A percentile compares a stretch with the other conserved stretches of the same genome.
phyloP scores from a whole-genome alignment of 805 yeast species.

The Saccharomycopsis fermentans region DNA sequence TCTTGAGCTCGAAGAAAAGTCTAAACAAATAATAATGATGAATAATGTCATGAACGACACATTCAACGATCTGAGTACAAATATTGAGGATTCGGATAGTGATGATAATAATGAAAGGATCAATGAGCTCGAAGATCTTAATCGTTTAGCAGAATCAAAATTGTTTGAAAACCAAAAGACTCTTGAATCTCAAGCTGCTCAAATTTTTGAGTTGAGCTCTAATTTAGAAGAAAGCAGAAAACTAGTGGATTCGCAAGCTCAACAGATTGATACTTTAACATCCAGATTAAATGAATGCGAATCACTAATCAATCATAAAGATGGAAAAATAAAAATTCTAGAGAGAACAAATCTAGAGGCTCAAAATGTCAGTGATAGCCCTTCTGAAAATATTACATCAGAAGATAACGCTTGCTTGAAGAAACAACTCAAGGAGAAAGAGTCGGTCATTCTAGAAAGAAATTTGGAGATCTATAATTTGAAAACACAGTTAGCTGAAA shows the following conservation, averaged over 20 bases:
- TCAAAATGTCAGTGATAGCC: not conserved
- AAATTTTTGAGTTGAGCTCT: not conserved
- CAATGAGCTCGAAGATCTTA: not conserved
- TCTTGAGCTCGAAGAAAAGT: not conserved
- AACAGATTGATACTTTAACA: slow-evolving; percentile 30
- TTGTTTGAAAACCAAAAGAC: not conserved
- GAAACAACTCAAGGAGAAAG: not conserved
- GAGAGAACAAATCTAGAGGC: not conserved
- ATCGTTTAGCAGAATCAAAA: not conserved
- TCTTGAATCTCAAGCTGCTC: not conserved
- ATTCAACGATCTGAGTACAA: not conserved
- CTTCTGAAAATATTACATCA: not conserved
- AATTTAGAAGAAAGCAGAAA: slow-evolving; percentile 18
- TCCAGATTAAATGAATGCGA: not conserved
- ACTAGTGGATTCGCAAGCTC: slow-evolving; percentile 37
- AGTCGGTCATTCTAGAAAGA: not conserved
- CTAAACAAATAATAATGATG: not conserved
- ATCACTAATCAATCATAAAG: not conserved
- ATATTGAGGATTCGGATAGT: not conserved
- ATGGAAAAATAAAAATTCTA: not conserved
- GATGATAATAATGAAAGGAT: not conserved
- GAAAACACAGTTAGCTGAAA: not conserved
- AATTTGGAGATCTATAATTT: not conserved
- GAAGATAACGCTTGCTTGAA: not conserved
- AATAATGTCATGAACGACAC: not conserved